phyloP scores from a whole-genome alignment of 208 protist genomes.

The Tritrichomonas musculus region DNA sequence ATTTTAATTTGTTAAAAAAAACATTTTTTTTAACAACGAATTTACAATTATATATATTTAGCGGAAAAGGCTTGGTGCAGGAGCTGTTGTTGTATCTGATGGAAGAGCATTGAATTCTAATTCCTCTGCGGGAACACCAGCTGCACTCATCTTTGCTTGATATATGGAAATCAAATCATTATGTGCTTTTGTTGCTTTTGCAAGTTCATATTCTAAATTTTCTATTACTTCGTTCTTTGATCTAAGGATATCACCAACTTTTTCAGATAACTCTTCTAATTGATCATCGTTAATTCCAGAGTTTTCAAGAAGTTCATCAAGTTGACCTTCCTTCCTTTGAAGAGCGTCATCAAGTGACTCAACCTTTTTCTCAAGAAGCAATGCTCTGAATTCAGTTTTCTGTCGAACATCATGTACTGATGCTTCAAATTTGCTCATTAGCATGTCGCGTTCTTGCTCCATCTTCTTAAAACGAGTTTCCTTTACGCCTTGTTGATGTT shows the following conservation, averaged over 20 bases:
- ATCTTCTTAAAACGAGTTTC: background rate
- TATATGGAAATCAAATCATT: background rate
- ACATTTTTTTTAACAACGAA: too few relatives aligned
- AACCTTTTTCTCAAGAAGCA: background rate
- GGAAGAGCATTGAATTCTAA: background rate
- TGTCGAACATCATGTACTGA: slow-evolving; percentile 17
- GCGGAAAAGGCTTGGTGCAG: background rate
- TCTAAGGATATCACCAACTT: background rate
- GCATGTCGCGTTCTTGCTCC: background rate
- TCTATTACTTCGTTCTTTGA: background rate
- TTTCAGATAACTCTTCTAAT: background rate
- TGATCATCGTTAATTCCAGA: background rate
- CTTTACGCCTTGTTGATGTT: background rate
- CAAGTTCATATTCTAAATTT: background rate
- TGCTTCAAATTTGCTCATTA: background rate
- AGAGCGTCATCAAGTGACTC: background rate
- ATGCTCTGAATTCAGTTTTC: slow-evolving; percentile 29
- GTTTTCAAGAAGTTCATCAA: background rate
- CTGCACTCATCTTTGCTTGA: background rate
- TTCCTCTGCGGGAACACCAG: background rate
- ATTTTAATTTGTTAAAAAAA: too few relatives aligned
- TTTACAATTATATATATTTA: too few relatives aligned
- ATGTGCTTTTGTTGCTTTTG: slow-evolving; percentile 3
- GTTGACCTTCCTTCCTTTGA: background rate
- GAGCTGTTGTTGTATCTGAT: background rate